These are phyloP conservation scores for Phytophthora chlamydospora DNA, from an alignment of 352 stramenopile genomes.

Conservation along the genomic window DNA sequence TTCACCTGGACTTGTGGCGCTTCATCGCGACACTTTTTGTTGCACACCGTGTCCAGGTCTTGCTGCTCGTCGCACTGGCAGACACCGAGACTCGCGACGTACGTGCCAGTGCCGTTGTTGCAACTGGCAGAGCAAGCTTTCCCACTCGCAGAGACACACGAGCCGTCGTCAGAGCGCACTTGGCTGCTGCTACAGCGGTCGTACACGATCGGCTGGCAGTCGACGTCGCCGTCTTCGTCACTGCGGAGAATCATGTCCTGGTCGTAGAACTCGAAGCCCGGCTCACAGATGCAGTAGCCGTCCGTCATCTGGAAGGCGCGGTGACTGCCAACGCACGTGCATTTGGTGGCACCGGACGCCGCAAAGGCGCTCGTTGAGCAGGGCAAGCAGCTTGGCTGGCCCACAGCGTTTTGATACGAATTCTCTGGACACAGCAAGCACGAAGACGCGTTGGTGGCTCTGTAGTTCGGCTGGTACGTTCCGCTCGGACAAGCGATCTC, in stretches of 20 bases:
- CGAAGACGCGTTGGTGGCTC: conserved; percentile 49
- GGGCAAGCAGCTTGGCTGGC: conserved; percentile 76
- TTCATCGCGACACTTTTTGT: conserved; percentile 71
- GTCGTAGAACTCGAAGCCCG: conserved; percentile 93
- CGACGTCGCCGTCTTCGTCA: conserved; percentile 84
- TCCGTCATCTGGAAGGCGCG: conserved; percentile 92
- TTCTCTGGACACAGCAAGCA: conserved; percentile 75
- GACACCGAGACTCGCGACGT: conserved; percentile 79
- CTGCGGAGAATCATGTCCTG: conserved; percentile 79
- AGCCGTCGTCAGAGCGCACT: conserved; percentile 75
- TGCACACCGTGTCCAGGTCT: conserved; percentile 81
- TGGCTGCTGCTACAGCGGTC: conserved; percentile 76
- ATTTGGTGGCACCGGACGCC: conserved; percentile 57
- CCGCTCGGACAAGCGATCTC: conserved; percentile 79
- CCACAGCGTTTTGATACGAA: conserved; percentile 78
- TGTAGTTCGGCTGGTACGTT: conserved; percentile 67
- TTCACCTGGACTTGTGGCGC: conserved; percentile 67
- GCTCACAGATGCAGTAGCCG: conserved; percentile 92
- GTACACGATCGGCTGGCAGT: conserved; percentile 94
- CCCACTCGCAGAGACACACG: conserved; percentile 56
- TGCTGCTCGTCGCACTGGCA: conserved; percentile 86
- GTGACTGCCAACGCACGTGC: conserved; percentile 86
- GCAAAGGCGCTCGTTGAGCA: conserved; percentile 89
- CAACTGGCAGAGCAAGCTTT: conserved; percentile 65
- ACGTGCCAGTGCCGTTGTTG: conserved; percentile 71